phyloP scores from a whole-genome alignment of 306 rosid species.

The Echinosophora koreensis region DNA sequence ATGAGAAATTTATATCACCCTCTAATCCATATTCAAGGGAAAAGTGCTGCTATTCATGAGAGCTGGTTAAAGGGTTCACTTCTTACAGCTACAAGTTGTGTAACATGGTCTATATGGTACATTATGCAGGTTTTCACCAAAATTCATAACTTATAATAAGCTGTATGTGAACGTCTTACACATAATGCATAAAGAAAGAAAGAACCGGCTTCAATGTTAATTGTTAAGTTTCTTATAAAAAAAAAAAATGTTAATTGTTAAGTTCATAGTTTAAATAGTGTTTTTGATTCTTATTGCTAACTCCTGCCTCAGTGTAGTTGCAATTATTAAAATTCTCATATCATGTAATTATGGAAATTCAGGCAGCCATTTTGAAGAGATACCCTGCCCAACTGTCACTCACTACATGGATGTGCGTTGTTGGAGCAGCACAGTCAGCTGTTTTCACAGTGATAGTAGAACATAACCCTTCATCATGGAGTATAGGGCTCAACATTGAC shows the following conservation, averaged over 20 bases:
- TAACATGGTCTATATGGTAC: constrained; percentile 80
- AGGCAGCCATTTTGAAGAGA: constrained; percentile 84
- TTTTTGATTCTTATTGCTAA: neutral
- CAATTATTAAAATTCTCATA: neutral
- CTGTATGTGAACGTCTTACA: neutral
- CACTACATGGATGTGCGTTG: constrained; percentile 76
- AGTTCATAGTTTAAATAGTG: neutral
- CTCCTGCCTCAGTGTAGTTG: neutral
- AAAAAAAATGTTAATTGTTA: too few species aligned
- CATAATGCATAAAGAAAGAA: neutral
- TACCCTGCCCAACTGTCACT: constrained; percentile 84
- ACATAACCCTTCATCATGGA: constrained; percentile 72
- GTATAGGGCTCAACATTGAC: constrained; percentile 69
- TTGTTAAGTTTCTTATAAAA: too few species aligned
- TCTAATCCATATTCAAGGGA: constrained; percentile 58
- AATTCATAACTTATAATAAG: neutral
- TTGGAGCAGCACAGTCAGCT: constrained; percentile 88
- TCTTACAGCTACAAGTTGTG: constrained; percentile 72
- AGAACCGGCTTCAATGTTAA: neutral
- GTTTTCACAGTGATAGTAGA: constrained; percentile 59
- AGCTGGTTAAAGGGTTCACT: constrained; percentile 83
- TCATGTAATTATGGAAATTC: constrained; percentile 29
- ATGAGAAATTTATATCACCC: constrained; percentile 68
- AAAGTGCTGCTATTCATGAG: constrained; percentile 50
- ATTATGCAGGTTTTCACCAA: constrained; percentile 79